Evolutionary conservation across 345 rosid species (phyloP), one percentile per base, ranked within the genome.

Genomic region (Hibiscus tridactylites): DNA sequence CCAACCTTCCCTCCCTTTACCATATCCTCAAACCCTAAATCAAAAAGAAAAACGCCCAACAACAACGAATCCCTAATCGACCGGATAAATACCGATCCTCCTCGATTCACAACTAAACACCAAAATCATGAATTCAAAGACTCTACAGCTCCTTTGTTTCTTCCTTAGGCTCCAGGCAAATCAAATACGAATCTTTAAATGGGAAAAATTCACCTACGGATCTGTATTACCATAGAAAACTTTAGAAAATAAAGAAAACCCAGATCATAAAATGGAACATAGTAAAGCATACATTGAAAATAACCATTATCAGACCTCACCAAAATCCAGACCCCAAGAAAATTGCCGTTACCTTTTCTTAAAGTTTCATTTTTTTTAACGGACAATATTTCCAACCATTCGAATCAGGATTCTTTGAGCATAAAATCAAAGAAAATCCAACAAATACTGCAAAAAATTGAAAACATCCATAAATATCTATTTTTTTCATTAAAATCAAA

Each of bases 1-100:
- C 74, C 74, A 74, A 64, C 83, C 79, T 82, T 87, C 81, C 86
- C 90, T 77, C 84, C 92, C 83, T 85, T 90, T 53, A 89, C 99
- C 99, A 95, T 83, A 75, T 71, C 72, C 75, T 70, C 31, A 33
- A 76, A 75, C 70, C 74, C 79, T 10, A 54, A 33, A 80, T 68
- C 56, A 71, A 66, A 61, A 49, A 29, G 31, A 17, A 73, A 71
- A 70, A 47, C 70, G 71, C 73, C 74, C 79, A 78, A 77, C 47
- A 57, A 77, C 47, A 57, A 65, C 79, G 31, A 80, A 77, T 70
- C 68, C 74, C 42, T 73, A 74, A 74, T 79, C 62, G 60, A 80
- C 73, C 67, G 73, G 70, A 72, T 61, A 73, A 76, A 31, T 35
- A 71, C 19, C 57, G 65, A 75, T 71, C 21, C 44, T 63, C 56